phyloP scores from a whole-genome alignment of 176 grass and related monocot genomes.

The Poa annua region DNA sequence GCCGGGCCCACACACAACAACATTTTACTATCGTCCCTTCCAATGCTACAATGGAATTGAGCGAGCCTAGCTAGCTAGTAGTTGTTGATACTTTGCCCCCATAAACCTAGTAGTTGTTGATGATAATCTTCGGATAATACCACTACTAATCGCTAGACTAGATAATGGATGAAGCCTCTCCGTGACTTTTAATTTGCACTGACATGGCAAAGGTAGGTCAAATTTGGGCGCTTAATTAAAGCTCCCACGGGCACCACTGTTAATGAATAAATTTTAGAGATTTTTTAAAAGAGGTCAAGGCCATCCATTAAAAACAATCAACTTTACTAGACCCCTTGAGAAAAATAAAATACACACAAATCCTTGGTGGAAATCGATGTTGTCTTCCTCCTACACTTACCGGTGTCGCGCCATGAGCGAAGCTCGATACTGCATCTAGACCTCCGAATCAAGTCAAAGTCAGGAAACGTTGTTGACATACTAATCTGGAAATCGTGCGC shows the following conservation, averaged over 20 bases:
- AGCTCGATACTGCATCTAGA: background rate
- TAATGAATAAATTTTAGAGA: too few species aligned
- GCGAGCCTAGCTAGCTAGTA: background rate
- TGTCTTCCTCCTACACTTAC: too few species aligned
- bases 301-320: too few species aligned
- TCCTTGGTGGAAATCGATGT: too few species aligned
- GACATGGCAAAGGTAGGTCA: too few species aligned
- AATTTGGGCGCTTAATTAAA: too few species aligned
- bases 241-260: too few species aligned
- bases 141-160: background rate
- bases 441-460: background rate
- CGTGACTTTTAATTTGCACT: background rate
- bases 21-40: slow-evolving; percentile 27
- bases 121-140: background rate
- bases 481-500: too few species aligned
- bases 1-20: background rate
- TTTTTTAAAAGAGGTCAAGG: too few species aligned
- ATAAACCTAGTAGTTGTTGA: background rate
- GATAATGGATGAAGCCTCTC: background rate
- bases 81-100: background rate
- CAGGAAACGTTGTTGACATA: background rate
- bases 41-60: slow-evolving; percentile 1
- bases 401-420: background rate
- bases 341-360: too few species aligned
- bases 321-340: too few species aligned